Percentiles rank a stretch among this genome's conserved stretches.
Conservation (phyloP, 331 rosid species). For the Rosa hybrid region DNA sequence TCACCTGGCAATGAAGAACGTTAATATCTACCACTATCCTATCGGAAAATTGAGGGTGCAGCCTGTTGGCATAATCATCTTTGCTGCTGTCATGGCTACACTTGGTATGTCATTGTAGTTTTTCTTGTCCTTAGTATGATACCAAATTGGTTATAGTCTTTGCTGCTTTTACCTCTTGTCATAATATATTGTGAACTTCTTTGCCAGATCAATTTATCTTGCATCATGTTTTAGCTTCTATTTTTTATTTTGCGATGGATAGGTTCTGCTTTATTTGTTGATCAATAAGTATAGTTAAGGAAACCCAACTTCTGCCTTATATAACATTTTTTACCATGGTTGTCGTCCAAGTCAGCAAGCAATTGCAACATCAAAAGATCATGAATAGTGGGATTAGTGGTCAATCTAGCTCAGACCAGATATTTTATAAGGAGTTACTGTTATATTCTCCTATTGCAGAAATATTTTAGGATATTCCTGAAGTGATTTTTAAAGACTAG, state of each 20-base stretch:
- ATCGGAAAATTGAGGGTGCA: conserved; percentile 93
- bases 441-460: neutral
- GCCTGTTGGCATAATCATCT: conserved; percentile 90
- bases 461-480: neutral
- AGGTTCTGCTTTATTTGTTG: neutral
- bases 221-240: neutral
- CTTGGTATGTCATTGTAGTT: conserved; percentile 53
- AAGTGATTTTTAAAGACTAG: neutral
- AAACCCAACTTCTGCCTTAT: neutral
- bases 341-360: neutral
- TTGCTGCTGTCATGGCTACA: conserved; percentile 98
- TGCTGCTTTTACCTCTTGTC: neutral
- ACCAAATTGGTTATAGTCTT: neutral
- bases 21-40: conserved; percentile 74
- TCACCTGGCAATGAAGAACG: conserved; percentile 76
- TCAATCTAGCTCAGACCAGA: neutral
- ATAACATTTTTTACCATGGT: neutral
- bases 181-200: neutral
- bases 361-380: neutral
- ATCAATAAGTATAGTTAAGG: neutral
- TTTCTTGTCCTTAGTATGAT: neutral
- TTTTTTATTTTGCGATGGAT: neutral
- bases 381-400: neutral
- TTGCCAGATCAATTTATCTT: neutral
- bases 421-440: neutral